A percentile compares a stretch with the other conserved stretches of the same genome.
Conservation (phyloP, 768 basidiomycete genomes). For the Trametopsis cervina region DNA sequence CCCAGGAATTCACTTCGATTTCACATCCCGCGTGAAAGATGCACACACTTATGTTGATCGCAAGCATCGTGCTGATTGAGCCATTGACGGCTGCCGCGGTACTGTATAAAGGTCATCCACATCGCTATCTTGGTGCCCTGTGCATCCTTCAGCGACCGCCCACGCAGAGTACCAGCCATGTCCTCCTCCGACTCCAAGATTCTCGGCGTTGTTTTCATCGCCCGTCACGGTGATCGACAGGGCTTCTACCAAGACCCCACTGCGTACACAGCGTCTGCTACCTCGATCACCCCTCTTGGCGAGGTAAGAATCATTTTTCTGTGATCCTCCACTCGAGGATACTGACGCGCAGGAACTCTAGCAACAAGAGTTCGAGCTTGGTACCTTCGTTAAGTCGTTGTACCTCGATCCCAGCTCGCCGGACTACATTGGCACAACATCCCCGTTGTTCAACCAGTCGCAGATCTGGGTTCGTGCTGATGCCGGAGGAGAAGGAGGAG, state of each 20-base stretch:
- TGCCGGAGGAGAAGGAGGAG: conserved; percentile 59
- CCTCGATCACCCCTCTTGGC: conserved; percentile 62
- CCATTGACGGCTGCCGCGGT: too few relatives aligned
- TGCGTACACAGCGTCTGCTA: conserved; percentile 48
- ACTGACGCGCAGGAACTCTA: too few relatives aligned
- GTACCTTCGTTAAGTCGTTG: conserved; percentile 39
- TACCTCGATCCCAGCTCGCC: conserved; percentile 51
- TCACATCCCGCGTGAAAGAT: too few relatives aligned
- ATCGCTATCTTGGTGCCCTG: too few relatives aligned
- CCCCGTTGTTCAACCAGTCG: conserved; percentile 27
- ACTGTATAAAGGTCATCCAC: too few relatives aligned
- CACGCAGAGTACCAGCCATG: too few relatives aligned
- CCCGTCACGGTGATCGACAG: conserved; percentile 22
- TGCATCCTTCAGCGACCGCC: too few relatives aligned
- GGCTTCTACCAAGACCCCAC: conserved; percentile 61
- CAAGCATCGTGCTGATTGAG: too few relatives aligned
- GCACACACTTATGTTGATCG: too few relatives aligned
- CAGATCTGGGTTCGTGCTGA: conserved; percentile 53
- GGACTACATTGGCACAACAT: conserved; percentile 34
- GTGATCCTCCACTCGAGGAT: neutral
- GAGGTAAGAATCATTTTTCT: conserved; percentile 39
- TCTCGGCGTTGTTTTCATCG: conserved; percentile 21
- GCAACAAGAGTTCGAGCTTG: conserved; percentile 55
- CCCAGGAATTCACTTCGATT: too few relatives aligned
- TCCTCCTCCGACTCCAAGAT: conserved; percentile 5